Evolutionary conservation across 306 rosid genomes (phyloP), one percentile per base, ranked within the genome.

Genomic region (Mimosa pudica): DNA sequence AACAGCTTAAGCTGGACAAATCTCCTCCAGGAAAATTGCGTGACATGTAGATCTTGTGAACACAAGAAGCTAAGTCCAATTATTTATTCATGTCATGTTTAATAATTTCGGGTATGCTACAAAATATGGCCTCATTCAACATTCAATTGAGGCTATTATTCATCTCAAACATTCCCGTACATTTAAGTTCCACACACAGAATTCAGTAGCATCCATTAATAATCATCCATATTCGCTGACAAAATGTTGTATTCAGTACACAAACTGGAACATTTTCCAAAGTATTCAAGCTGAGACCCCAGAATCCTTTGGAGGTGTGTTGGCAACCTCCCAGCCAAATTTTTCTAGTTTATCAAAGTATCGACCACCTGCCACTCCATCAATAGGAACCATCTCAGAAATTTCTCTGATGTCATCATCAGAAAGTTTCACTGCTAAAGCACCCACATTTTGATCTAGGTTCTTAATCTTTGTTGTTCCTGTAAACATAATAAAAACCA

Each of bases 391-490:
- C 8, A 38, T 17, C 51, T 67, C 16, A 0, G 51, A 41, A 3
- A 67, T 67, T 41, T 67, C 72, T 67, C n/a, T 67, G 51, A 38
- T 7, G 51, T 41, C 72, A 14, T 3, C 16, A 0, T 67, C 33
- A 2, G 33, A 41, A 7, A 67, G 72, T 41, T 41, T 67, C 49
- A 67, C 71, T 17, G 71, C 71, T n/a, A 67, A 41, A 30, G 71
- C 71, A 17, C 8, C 33, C 11, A 41, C 24, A 67, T 67, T 67
- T 17, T 41, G 71, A 38, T 67, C 71, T n/a, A 67, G 71, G 33
- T 67, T 67, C 51, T 67, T 67, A 17, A 67, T 67, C 71, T 17
- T 67, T 0, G 49, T 67, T 41, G 71, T 41, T n/a, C 71, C 71
- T 67, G 8, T 30, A 36, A 66, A 38, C 2, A 8, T 16, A 24